A percentile compares a stretch with the other conserved stretches of the same genome.
These are phyloP conservation scores for Silene uniflora DNA, from an alignment of 148 eudicot genomes.

Conservation along the genomic window DNA sequence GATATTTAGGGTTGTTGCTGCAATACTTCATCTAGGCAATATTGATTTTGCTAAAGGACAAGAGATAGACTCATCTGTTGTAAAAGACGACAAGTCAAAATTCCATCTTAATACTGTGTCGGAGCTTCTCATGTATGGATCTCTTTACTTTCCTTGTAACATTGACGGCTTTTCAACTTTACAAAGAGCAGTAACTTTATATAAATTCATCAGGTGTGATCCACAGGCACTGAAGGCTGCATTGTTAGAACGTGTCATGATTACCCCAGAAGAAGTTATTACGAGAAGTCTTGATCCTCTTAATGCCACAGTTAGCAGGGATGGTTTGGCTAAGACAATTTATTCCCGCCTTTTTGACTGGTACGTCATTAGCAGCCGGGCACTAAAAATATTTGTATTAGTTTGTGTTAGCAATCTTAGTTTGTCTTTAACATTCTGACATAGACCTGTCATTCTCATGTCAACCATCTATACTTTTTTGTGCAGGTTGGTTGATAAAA, in stretches of 20 bases:
- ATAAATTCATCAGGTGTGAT: constrained; percentile 63
- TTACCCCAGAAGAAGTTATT: constrained; percentile 98
- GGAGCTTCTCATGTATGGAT: constrained; percentile 86
- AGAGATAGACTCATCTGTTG: constrained; percentile 84
- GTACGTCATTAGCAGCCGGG: constrained; percentile 35
- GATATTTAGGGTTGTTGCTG: constrained; percentile 95
- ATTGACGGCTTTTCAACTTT: not conserved
- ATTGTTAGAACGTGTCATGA: constrained; percentile 89
- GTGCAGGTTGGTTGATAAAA: constrained; percentile 94
- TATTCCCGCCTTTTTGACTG: constrained; percentile 95
- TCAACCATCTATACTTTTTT: constrained; percentile 13
- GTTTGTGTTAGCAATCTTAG: not conserved
- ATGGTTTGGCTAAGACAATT: constrained; percentile 92
- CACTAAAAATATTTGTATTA: constrained; percentile 13
- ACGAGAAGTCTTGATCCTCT: constrained; percentile 93
- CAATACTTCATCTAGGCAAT: constrained; percentile 97
- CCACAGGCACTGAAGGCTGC: constrained; percentile 87
- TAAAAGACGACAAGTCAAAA: constrained; percentile 86
- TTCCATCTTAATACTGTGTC: constrained; percentile 81
- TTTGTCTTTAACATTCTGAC: not conserved
- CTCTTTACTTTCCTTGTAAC: constrained; percentile 11
- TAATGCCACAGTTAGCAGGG: constrained; percentile 89
- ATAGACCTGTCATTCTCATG: constrained; percentile 7
- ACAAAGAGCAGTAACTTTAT: constrained; percentile 20
- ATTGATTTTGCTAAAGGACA: constrained; percentile 87